phyloP scores from a whole-genome alignment of 768 basidiomycete genomes.

The Panellus pusillus region DNA sequence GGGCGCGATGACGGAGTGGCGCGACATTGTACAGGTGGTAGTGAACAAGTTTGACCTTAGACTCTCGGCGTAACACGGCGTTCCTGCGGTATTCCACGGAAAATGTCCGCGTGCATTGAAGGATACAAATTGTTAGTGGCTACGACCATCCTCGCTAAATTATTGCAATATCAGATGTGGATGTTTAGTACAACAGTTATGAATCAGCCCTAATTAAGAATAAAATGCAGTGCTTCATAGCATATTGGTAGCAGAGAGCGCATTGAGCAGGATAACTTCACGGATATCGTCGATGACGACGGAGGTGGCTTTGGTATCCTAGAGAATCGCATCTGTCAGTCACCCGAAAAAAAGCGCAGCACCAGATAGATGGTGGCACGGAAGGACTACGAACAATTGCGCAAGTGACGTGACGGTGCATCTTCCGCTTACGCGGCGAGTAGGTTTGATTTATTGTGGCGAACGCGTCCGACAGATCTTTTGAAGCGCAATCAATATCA shows the following conservation, averaged over 20 bases:
- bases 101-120: neutral
- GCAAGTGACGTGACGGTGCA: constrained; percentile 58
- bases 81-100: too few relatives aligned
- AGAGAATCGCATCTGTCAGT: neutral
- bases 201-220: neutral
- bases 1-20: constrained; percentile 98
- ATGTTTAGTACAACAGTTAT: constrained; percentile 1
- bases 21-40: constrained; percentile 77
- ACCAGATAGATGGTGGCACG: constrained; percentile 14
- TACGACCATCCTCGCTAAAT: neutral
- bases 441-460: constrained; percentile 48
- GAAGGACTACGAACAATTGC: constrained; percentile 47
- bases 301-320: constrained; percentile 51
- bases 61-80: neutral
- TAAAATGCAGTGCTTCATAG: constrained; percentile 23
- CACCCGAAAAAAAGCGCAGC: neutral
- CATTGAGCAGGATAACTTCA: constrained; percentile 36
- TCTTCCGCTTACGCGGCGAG: constrained; percentile 44
- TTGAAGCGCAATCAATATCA: neutral
- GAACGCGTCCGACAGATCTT: constrained; percentile 56
- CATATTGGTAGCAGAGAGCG: constrained; percentile 34
- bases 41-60: constrained; percentile 51
- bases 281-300: constrained; percentile 45
- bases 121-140: neutral
- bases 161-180: neutral